Conservation (phyloP, 1,284 basidiomycete species). For the Volvariella volvacea region DNA sequence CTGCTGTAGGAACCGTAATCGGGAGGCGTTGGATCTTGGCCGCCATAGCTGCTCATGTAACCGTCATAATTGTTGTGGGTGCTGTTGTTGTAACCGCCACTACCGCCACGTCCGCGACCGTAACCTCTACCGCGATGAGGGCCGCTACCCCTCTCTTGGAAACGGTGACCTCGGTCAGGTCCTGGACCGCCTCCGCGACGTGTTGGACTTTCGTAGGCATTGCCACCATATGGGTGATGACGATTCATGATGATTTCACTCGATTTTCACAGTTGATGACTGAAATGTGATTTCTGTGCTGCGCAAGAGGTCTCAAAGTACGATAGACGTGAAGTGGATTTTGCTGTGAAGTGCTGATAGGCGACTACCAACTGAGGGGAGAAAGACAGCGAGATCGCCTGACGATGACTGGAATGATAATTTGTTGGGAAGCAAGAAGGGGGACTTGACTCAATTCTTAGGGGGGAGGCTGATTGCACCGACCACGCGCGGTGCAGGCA, state of each 20-base stretch:
- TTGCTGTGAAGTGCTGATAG: too few species aligned
- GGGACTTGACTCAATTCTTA: conserved; percentile 7
- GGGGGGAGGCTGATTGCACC: too few species aligned
- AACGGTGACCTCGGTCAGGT: conserved; percentile 64
- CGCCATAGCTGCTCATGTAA: conserved; percentile 37
- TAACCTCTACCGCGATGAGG: conserved; percentile 57
- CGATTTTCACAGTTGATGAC: conserved; percentile 9
- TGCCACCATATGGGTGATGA: conserved; percentile 75
- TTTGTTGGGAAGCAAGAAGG: too few species aligned
- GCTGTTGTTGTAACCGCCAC: conserved; percentile 34
- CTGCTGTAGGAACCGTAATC: conserved; percentile 52
- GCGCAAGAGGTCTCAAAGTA: too few species aligned
- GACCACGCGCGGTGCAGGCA: conserved; percentile 6
- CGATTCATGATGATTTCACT: conserved; percentile 61
- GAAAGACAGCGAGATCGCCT: conserved; percentile 15
- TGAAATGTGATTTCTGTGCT: too few species aligned
- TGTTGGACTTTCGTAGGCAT: conserved; percentile 50
- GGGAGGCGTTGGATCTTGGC: conserved; percentile 56
- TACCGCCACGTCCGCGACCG: conserved; percentile 47
- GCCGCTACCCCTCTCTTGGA: conserved; percentile 50
- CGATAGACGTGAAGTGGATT: too few species aligned
- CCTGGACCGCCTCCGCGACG: conserved; percentile 63
- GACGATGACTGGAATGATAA: background rate
- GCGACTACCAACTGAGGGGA: conserved; percentile 11
- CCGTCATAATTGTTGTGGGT: conserved; percentile 48